Conservation (phyloP, 75 land plant genomes). For the Cupressus sempervirens region DNA sequence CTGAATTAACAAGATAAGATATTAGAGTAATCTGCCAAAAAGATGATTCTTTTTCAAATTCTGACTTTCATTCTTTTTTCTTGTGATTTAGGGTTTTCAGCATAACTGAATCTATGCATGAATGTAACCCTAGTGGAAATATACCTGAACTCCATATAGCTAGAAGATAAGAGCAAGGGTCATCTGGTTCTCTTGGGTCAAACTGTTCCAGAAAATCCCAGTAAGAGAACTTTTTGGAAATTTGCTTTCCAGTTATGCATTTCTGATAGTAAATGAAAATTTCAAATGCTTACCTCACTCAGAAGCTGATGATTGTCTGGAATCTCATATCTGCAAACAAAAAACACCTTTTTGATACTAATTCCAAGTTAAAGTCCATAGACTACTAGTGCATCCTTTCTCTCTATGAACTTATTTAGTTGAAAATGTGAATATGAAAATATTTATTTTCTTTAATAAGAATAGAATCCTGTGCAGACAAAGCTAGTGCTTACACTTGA, state of each 20-base stretch:
- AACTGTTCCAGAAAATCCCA: slow-evolving; percentile 23
- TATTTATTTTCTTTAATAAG: slow-evolving; percentile 3
- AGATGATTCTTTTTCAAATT: not conserved
- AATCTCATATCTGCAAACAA: slow-evolving; percentile 64
- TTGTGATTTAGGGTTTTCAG: not conserved
- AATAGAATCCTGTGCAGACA: not conserved
- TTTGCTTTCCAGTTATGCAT: not conserved
- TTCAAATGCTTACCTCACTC: slow-evolving; percentile 35
- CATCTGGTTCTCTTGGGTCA: slow-evolving; percentile 62
- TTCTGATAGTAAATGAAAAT: not conserved
- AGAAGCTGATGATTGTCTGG: slow-evolving; percentile 73
- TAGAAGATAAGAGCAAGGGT: slow-evolving; percentile 72
- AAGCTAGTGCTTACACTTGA: slow-evolving; percentile 75
- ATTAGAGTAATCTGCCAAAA: not conserved
- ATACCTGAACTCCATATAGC: slow-evolving; percentile 82
- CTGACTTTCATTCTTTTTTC: not conserved
- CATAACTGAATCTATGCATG: not conserved
- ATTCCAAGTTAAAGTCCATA: not conserved
- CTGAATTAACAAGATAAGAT: slow-evolving; percentile 14
- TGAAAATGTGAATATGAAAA: not conserved
- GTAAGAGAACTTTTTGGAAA: not conserved
- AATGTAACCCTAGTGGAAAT: not conserved
- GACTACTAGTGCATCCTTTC: not conserved
- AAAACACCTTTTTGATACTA: not conserved
- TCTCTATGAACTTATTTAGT: not conserved